A percentile compares a stretch with the other conserved stretches of the same genome.
Evolutionary conservation across 164 flowering plant genomes (phyloP).

Genomic region (Tetracentron sinense): DNA sequence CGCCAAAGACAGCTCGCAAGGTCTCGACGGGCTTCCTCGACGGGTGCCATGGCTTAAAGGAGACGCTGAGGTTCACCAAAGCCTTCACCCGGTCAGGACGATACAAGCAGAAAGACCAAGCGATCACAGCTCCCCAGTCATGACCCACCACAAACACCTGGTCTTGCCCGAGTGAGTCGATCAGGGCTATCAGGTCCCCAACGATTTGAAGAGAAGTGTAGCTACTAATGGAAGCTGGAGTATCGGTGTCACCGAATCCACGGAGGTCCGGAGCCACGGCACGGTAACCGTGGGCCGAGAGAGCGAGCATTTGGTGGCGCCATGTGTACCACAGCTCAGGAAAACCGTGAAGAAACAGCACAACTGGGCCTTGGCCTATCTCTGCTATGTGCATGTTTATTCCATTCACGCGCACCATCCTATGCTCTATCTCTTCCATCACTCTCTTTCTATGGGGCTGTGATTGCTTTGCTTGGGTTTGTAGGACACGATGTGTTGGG

Average conservation of each 20-base stretch:
- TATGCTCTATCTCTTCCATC: constrained; percentile 23
- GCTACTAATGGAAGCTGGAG: constrained; percentile 24
- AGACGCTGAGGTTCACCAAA: constrained; percentile 62
- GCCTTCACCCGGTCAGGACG: constrained; percentile 84
- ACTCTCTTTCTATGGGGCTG: too few species aligned
- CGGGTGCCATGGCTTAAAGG: constrained; percentile 48
- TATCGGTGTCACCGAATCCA: constrained; percentile 55
- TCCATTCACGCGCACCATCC: constrained; percentile 30
- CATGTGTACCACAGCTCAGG: constrained; percentile 47
- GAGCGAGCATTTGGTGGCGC: constrained; percentile 38
- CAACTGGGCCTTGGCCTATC: constrained; percentile 31
- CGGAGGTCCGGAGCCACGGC: constrained; percentile 53
- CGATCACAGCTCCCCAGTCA: constrained; percentile 76
- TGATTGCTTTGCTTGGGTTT: too few species aligned
- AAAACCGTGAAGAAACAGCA: constrained; percentile 42
- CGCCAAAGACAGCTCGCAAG: constrained; percentile 46
- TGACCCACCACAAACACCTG: constrained; percentile 76
- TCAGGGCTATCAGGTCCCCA: constrained; percentile 63
- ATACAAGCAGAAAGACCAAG: constrained; percentile 60
- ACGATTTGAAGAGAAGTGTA: constrained; percentile 55
- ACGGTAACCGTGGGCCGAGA: constrained; percentile 37
- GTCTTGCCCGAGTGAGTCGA: constrained; percentile 45
- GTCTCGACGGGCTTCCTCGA: constrained; percentile 28
- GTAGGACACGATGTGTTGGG: too few species aligned
- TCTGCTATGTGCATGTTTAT: constrained; percentile 47